A percentile compares a stretch with the other conserved stretches of the same genome.
Evolutionary conservation across 495 filamentous ascomycete species (phyloP).

Genomic region (Xylona heveae): DNA sequence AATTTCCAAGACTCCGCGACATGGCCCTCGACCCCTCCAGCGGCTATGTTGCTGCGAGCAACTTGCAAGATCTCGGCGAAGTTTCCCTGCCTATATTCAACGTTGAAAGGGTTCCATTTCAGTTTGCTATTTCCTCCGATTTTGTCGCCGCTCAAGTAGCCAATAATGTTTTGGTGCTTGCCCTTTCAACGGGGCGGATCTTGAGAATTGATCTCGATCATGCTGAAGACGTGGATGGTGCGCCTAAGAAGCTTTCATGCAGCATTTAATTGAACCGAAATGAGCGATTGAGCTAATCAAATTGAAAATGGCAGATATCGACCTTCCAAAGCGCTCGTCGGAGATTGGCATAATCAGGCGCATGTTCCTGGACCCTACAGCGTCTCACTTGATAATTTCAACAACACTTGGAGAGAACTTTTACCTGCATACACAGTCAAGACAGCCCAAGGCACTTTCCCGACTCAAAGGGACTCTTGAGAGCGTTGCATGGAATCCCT

Average conservation of each 20-base stretch:
- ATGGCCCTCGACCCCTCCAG: constrained; percentile 32
- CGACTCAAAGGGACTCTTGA: constrained; percentile 81
- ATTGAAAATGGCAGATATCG: constrained; percentile 48
- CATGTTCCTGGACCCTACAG: constrained; percentile 93
- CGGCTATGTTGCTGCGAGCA: constrained; percentile 24
- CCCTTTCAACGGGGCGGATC: constrained; percentile 71
- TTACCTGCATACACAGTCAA: constrained; percentile 88
- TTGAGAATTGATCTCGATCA: constrained; percentile 84
- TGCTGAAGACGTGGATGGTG: constrained; percentile 89
- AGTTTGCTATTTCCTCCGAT: constrained; percentile 76
- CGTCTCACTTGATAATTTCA: constrained; percentile 80
- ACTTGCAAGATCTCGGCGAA: constrained; percentile 35
- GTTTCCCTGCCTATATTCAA: constrained; percentile 73
- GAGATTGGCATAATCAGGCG: constrained; percentile 80
- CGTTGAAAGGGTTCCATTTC: constrained; percentile 72
- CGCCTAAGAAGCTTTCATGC: constrained; percentile 5
- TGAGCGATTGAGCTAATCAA: not conserved
- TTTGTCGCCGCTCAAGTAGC: constrained; percentile 93
- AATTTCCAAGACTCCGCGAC: too few relatives aligned
- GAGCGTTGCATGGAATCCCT: constrained; percentile 85
- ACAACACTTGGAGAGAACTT: constrained; percentile 89
- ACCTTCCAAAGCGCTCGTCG: constrained; percentile 79
- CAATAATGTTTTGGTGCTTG: constrained; percentile 87
- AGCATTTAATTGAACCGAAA: not conserved
- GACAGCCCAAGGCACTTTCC: constrained; percentile 61